These are phyloP conservation scores for Penicillium sp. DNA, from an alignment of 2,329 filamentous ascomycete genomes.

Conservation along the genomic window DNA sequence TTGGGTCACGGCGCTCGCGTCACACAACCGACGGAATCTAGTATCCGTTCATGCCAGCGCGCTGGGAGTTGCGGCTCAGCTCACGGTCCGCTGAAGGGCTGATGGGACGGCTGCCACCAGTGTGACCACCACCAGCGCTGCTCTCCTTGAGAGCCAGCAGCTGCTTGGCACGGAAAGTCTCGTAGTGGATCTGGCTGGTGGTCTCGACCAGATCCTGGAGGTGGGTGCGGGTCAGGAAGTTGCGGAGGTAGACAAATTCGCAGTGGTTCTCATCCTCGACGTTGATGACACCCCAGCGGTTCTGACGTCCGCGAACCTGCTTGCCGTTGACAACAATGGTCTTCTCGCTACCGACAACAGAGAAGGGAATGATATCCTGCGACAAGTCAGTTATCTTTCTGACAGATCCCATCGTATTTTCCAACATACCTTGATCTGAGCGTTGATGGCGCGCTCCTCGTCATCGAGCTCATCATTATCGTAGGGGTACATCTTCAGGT, in stretches of 20 bases:
- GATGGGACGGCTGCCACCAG: slow-evolving; percentile 81
- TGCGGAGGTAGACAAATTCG: slow-evolving; percentile 97
- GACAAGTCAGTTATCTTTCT: slow-evolving; percentile 19
- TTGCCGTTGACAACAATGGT: slow-evolving; percentile 96
- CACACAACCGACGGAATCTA: slow-evolving; percentile 50
- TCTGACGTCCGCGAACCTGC: slow-evolving; percentile 96
- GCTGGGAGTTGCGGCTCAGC: slow-evolving; percentile 93
- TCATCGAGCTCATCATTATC: slow-evolving; percentile 99
- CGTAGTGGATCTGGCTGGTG: slow-evolving; percentile 99
- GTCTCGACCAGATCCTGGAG: slow-evolving; percentile 99
- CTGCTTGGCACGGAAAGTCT: slow-evolving; percentile 99
- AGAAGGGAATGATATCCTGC: slow-evolving; percentile 91
- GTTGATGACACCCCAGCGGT: slow-evolving; percentile 99
- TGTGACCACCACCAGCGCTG: slow-evolving; percentile 74
- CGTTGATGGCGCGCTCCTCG: slow-evolving; percentile 91
- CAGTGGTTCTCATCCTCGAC: slow-evolving; percentile 99
- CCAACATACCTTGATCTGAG: slow-evolving; percentile 81
- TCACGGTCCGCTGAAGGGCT: slow-evolving; percentile 93
- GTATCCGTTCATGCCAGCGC: slow-evolving; percentile 99
- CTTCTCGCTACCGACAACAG: slow-evolving; percentile 97
- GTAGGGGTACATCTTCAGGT: slow-evolving; percentile 99
- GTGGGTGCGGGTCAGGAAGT: slow-evolving; percentile 98
- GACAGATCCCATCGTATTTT: slow-evolving; percentile 35
- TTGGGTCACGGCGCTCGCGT: slow-evolving; percentile 22
- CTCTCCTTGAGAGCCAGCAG: slow-evolving; percentile 97